Conservation (phyloP, 208 protist genomes). For the Crithidia brevicula region DNA sequence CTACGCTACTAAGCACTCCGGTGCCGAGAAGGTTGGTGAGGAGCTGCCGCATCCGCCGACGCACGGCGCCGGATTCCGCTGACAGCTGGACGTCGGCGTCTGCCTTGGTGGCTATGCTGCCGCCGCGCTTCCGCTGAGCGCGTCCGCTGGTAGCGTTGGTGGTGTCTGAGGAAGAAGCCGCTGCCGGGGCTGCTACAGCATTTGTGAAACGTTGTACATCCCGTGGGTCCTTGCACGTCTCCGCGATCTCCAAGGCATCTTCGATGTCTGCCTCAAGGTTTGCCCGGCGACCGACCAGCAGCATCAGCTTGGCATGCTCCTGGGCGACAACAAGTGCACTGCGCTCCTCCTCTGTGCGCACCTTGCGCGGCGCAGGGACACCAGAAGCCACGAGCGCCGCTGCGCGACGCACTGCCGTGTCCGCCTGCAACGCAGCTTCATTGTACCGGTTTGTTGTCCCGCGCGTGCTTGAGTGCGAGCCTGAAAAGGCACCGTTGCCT, state of each 20-base stretch:
- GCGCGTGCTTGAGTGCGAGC: not conserved
- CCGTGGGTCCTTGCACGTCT: conserved; percentile 1
- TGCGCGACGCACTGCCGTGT: conserved; percentile 14
- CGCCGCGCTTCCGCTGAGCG: not conserved
- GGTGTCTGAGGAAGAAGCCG: not conserved
- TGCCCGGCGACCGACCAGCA: conserved; percentile 75
- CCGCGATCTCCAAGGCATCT: conserved; percentile 33
- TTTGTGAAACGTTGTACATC: conserved; percentile 1
- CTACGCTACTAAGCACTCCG: conserved; percentile 13
- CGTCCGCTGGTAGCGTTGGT: not conserved
- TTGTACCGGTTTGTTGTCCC: not conserved
- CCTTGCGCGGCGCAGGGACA: conserved; percentile 2
- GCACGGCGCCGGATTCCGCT: conserved; percentile 14
- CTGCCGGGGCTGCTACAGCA: not conserved
- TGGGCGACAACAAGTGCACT: conserved; percentile 49
- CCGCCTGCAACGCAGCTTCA: not conserved
- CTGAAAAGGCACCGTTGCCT: no score
- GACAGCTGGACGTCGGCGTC: conserved; percentile 8
- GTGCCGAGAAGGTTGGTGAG: conserved; percentile 21
- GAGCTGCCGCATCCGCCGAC: conserved; percentile 21
- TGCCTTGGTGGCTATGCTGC: conserved; percentile 8
- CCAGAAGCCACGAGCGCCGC: conserved; percentile 15
- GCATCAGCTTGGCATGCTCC: conserved; percentile 72
- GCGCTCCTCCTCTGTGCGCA: conserved; percentile 52
- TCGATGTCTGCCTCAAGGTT: conserved; percentile 67